These are phyloP conservation scores for Gossypium thurberi DNA, from an alignment of 345 rosid genomes.

Conservation along the genomic window DNA sequence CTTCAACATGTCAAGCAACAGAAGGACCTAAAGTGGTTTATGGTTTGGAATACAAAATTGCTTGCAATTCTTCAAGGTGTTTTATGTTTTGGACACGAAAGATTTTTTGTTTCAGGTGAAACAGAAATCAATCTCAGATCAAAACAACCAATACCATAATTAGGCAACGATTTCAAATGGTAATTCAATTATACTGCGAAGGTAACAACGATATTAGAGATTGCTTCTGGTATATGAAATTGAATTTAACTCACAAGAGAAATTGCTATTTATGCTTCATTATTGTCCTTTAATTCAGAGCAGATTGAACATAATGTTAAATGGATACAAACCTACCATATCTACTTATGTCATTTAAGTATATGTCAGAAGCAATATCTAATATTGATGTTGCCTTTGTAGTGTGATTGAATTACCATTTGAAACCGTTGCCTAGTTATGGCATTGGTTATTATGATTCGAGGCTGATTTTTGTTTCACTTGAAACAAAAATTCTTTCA, in stretches of 20 bases:
- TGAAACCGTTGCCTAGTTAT: constrained; percentile 21
- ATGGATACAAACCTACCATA: no score
- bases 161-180: constrained; percentile 25
- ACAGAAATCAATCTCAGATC: constrained; percentile 23
- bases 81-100: constrained; percentile 86
- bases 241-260: no score
- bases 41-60: constrained; percentile 87
- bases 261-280: no score
- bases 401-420: constrained; percentile 28
- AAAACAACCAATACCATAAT: constrained; percentile 20
- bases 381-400: constrained; percentile 24
- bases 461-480: constrained; percentile 26
- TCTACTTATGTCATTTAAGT: no score
- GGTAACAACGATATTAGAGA: constrained; percentile 43
- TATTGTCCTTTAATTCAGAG: no score
- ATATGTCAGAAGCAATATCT: no score
- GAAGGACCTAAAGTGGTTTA: constrained; percentile 23
- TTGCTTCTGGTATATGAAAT: constrained; percentile 8
- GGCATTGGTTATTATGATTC: constrained; percentile 22
- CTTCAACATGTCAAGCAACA: background rate
- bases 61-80: constrained; percentile 96
- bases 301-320: no score
- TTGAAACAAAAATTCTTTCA: no score
- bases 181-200: constrained; percentile 29
- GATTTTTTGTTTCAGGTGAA: constrained; percentile 56